Evolutionary conservation across 1,139 yeast species (phyloP).

Genomic region (Diutina pseudorugosa): DNA sequence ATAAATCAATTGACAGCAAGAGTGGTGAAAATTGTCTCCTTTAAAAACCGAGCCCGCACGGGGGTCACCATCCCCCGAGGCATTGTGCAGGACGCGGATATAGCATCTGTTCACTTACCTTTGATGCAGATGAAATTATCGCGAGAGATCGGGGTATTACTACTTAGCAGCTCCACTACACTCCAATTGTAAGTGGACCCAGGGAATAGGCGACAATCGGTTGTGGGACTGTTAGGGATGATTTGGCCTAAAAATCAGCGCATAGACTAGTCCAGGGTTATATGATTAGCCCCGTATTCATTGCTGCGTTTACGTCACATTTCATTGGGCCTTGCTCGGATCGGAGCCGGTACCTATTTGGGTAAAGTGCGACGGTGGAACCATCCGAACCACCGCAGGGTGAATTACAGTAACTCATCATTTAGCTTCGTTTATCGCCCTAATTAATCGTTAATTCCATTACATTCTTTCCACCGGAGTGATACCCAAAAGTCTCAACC

Average conservation of each 20-base stretch:
- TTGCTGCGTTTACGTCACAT: background rate
- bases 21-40: background rate
- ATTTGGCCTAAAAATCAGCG: background rate
- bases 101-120: background rate
- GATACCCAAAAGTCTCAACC: slow-evolving; percentile 82
- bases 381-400: background rate
- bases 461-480: slow-evolving; percentile 99
- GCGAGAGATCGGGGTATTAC: no score
- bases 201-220: background rate
- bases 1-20: background rate
- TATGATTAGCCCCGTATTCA: background rate
- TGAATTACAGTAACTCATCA: background rate
- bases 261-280: background rate
- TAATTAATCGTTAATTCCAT: background rate
- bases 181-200: background rate
- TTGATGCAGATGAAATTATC: background rate
- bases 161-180: no score
- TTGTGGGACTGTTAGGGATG: background rate
- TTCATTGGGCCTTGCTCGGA: background rate
- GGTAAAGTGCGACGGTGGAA: background rate
- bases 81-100: background rate
- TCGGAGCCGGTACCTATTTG: background rate
- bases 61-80: background rate
- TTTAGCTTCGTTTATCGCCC: background rate
- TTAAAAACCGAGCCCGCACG: background rate